A percentile compares a stretch with the other conserved stretches of the same genome.
Conservation (phyloP, 2,329 filamentous ascomycete genomes). For the Arthrobotrys megalospora region DNA sequence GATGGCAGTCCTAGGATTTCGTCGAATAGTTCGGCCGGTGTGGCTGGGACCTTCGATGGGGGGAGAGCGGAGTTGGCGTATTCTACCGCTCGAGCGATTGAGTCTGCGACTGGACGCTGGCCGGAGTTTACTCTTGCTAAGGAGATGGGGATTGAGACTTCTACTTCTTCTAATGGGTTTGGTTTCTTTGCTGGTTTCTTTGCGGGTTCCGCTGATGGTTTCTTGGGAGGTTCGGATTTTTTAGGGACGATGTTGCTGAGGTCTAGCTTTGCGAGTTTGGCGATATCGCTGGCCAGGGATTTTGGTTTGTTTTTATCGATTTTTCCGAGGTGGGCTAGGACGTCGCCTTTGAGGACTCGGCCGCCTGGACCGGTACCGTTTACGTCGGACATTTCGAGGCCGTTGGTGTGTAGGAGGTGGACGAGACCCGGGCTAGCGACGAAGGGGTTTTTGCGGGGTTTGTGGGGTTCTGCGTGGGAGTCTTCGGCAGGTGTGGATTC, state of each 20-base stretch:
- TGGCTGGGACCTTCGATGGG: constrained; percentile 75
- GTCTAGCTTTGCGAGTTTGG: constrained; percentile 85
- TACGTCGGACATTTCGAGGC: constrained; percentile 84
- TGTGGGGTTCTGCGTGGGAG: not conserved
- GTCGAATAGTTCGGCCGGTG: constrained; percentile 79
- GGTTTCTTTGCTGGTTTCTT: constrained; percentile 68
- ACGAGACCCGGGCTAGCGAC: constrained; percentile 71
- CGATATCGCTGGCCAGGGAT: constrained; percentile 79
- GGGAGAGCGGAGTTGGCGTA: constrained; percentile 86
- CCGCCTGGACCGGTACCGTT: constrained; percentile 88
- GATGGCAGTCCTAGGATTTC: constrained; percentile 82
- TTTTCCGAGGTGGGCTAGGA: constrained; percentile 87
- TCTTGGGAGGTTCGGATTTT: constrained; percentile 64
- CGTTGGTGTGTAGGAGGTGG: constrained; percentile 83
- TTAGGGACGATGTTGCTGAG: constrained; percentile 94
- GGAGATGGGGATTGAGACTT: constrained; percentile 68
- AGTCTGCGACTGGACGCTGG: constrained; percentile 68
- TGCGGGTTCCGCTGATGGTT: constrained; percentile 68
- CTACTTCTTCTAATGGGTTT: constrained; percentile 62
- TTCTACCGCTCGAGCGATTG: constrained; percentile 86
- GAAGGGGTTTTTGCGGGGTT: constrained; percentile 74
- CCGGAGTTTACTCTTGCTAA: constrained; percentile 72
- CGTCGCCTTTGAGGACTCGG: constrained; percentile 92
- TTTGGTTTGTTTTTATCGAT: constrained; percentile 81
- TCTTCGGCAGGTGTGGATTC: not conserved